Conservation (phyloP, 371 early-diverging fungal genomes). For the Apophysomyces ossiformis region DNA sequence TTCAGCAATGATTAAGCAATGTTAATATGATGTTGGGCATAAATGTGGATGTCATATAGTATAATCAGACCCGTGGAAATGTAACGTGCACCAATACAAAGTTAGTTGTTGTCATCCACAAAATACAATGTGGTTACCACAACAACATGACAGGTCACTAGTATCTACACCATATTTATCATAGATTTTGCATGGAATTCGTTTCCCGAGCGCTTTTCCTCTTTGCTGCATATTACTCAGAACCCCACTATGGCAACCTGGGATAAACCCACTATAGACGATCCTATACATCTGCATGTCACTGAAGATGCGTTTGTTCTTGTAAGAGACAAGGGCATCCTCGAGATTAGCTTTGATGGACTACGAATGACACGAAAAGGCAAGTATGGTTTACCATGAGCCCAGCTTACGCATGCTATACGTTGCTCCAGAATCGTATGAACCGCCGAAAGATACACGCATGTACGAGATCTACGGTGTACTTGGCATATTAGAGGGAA, state of each 20-base stretch:
- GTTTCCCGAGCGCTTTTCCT: not conserved
- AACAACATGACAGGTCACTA: not conserved
- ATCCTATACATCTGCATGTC: slow-evolving; percentile 25
- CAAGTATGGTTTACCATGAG: slow-evolving; percentile 7
- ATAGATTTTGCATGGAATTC: not conserved
- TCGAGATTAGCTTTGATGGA: slow-evolving; percentile 37
- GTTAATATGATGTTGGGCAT: no score
- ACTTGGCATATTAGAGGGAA: slow-evolving; percentile 45
- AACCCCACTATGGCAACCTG: not conserved
- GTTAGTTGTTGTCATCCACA: no score
- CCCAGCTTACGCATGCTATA: not conserved
- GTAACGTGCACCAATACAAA: no score
- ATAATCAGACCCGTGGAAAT: no score
- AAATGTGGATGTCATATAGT: no score
- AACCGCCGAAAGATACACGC: slow-evolving; percentile 22
- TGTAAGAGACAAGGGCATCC: slow-evolving; percentile 17
- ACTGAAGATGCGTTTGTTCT: slow-evolving; percentile 31
- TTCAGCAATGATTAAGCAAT: no score
- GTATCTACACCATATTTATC: not conserved
- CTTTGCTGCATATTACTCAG: not conserved
- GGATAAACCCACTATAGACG: not conserved
- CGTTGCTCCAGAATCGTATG: slow-evolving; percentile 20
- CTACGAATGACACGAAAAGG: slow-evolving; percentile 31
- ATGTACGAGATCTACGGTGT: slow-evolving; percentile 44
- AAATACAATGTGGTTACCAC: no score